Percentiles rank a stretch among this genome's conserved stretches.
phyloP scores from a whole-genome alignment of 2,329 filamentous ascomycete genomes.

The Cordyceps cicadae region DNA sequence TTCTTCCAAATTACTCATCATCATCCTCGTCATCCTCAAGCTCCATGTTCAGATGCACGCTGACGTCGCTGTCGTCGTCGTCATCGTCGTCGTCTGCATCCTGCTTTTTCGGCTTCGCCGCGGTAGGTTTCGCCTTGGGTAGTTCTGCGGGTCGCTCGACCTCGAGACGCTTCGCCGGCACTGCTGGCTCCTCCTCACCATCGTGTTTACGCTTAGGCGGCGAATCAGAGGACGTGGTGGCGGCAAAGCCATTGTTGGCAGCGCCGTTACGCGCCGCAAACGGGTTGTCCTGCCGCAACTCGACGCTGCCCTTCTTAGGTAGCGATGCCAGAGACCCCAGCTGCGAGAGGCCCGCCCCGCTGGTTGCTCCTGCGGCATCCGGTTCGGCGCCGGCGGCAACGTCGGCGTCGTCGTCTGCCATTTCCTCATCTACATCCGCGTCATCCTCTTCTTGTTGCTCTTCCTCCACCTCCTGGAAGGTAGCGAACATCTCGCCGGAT shows the following conservation, averaged over 20 bases:
- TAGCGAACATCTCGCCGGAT: constrained; percentile 21
- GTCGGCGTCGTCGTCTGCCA: constrained; percentile 12
- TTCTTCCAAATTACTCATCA: not conserved
- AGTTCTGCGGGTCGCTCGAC: constrained; percentile 24
- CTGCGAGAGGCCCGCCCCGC: not conserved
- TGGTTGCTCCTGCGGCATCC: not conserved
- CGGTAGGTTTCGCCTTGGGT: constrained; percentile 15
- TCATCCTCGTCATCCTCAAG: constrained; percentile 43
- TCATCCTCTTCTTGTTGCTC: constrained; percentile 29
- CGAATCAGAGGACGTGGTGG: constrained; percentile 14
- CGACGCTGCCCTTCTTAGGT: not conserved
- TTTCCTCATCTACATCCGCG: constrained; percentile 24
- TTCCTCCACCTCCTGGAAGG: constrained; percentile 28
- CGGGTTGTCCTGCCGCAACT: constrained; percentile 23
- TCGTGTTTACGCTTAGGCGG: constrained; percentile 34
- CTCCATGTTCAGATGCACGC: constrained; percentile 52
- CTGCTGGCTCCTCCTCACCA: constrained; percentile 22
- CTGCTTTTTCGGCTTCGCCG: constrained; percentile 15
- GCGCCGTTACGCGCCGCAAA: constrained; percentile 22
- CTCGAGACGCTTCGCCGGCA: constrained; percentile 33
- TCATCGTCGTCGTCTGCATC: constrained; percentile 28
- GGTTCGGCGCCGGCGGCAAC: not conserved
- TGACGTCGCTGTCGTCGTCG: constrained; percentile 45
- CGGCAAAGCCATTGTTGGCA: constrained; percentile 14
- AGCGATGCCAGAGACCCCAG: constrained; percentile 1